Percentiles rank a stretch among this genome's conserved stretches.
phyloP scores from a whole-genome alignment of 345 rosid genomes.

The Moricandia moricandioides region DNA sequence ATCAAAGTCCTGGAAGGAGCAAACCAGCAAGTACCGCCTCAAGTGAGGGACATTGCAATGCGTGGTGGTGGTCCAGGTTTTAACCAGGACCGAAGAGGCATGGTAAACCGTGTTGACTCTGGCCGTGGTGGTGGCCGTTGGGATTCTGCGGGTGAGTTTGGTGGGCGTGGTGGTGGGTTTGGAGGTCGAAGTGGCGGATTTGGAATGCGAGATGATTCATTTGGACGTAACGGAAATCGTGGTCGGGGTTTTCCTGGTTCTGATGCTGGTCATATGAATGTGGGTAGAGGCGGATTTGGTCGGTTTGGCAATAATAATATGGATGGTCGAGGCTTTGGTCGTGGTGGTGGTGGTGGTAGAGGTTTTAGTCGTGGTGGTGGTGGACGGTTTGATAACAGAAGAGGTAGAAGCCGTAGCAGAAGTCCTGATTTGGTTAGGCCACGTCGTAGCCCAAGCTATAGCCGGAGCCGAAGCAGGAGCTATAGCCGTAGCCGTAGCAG shows the following conservation, averaged over 20 bases:
- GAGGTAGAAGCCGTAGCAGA: constrained; percentile 74
- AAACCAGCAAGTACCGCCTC: constrained; percentile 85
- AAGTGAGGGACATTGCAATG: constrained; percentile 78
- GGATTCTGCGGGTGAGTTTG: constrained; percentile 60
- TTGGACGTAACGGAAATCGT: too few species aligned
- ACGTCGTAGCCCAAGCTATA: constrained; percentile 41
- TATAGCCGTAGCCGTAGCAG: constrained; percentile 46
- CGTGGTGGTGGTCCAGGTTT: constrained; percentile 62
- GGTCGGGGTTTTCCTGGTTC: constrained; percentile 70
- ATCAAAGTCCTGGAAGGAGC: constrained; percentile 90
- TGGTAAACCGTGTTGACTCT: constrained; percentile 66
- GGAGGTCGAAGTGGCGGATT: constrained; percentile 43
- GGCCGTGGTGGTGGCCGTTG: constrained; percentile 52
- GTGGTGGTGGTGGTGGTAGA: constrained; percentile 54
- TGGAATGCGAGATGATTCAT: constrained; percentile 49
- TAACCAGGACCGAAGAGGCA: constrained; percentile 65
- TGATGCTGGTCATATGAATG: constrained; percentile 41
- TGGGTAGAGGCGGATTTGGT: constrained; percentile 65
- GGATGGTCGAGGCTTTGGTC: constrained; percentile 71
- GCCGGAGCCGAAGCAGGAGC: constrained; percentile 48
- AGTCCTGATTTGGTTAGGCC: constrained; percentile 73
- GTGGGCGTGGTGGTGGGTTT: constrained; percentile 53
- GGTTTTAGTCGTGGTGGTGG: constrained; percentile 54
- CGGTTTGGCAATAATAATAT: constrained; percentile 45
- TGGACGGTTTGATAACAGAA: constrained; percentile 75